A percentile compares a stretch with the other conserved stretches of the same genome.
Evolutionary conservation across 2,329 filamentous ascomycete species (phyloP).

Genomic region (Cylindrodendrum hubeiense): DNA sequence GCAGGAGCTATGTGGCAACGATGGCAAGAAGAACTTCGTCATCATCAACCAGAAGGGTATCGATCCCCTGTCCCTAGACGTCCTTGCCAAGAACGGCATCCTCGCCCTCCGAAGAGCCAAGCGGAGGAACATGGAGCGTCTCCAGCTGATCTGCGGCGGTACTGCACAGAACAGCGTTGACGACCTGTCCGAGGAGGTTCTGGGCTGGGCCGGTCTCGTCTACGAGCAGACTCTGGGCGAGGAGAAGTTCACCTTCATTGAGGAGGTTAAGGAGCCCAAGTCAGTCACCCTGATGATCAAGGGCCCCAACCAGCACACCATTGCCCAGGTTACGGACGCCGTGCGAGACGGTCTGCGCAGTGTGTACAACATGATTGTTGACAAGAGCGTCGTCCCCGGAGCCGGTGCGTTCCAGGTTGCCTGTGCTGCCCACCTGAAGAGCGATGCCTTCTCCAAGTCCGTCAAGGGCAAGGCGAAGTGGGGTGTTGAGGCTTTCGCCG

Average conservation of each 20-base stretch:
- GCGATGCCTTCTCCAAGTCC: constrained; percentile 86
- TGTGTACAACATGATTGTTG: constrained; percentile 99
- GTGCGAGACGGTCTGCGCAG: constrained; percentile 94
- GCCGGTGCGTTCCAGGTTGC: constrained; percentile 97
- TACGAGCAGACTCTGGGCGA: constrained; percentile 98
- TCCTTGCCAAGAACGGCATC: constrained; percentile 98
- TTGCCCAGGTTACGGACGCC: constrained; percentile 95
- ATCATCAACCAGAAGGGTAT: constrained; percentile 99
- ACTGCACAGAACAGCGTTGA: constrained; percentile 96
- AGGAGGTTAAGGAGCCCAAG: constrained; percentile 99
- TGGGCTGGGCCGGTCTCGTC: constrained; percentile 96
- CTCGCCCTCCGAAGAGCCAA: constrained; percentile 94
- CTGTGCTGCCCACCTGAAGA: constrained; percentile 87
- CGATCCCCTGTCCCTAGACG: constrained; percentile 93
- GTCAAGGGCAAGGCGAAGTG: constrained; percentile 99
- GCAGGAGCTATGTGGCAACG: constrained; percentile 95
- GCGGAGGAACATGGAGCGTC: constrained; percentile 98
- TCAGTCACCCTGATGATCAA: constrained; percentile 98
- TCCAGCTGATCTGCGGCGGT: constrained; percentile 95
- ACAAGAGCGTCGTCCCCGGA: constrained; percentile 93
- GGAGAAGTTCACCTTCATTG: constrained; percentile 99
- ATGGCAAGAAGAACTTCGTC: constrained; percentile 95
- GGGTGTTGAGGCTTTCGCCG: constrained; percentile 94
- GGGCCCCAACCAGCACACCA: constrained; percentile 96
- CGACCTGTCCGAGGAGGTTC: constrained; percentile 85